phyloP scores from a whole-genome alignment of 306 rosid genomes.

The Boehmeria nivea region DNA sequence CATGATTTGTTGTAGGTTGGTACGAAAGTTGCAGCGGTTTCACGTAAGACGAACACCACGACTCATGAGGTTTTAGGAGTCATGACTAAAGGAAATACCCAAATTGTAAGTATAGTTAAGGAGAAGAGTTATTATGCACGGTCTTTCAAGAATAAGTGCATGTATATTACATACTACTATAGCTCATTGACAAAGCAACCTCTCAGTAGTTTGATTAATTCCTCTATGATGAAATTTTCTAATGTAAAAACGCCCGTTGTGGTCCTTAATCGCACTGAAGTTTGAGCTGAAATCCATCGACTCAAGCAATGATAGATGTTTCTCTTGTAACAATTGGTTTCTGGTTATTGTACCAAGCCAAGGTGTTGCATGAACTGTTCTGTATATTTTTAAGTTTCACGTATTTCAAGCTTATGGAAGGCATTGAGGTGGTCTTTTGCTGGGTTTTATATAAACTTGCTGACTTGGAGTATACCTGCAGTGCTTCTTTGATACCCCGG shows the following conservation, averaged over 20 bases:
- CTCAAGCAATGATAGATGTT: too few species aligned
- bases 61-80: conserved; percentile 91
- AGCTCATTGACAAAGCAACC: too few species aligned
- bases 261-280: too few species aligned
- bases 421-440: too few species aligned
- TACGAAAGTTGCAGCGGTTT: conserved; percentile 95
- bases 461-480: conserved; percentile 19
- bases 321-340: too few species aligned
- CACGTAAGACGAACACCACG: conserved; percentile 94
- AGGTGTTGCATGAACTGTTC: neutral
- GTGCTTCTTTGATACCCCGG: conserved; percentile 98
- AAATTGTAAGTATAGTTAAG: conserved; percentile 56
- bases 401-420: neutral
- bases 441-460: neutral
- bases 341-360: neutral
- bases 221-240: too few species aligned
- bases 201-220: neutral
- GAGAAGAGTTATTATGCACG: too few species aligned
- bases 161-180: too few species aligned
- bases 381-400: neutral
- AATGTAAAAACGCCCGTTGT: too few species aligned
- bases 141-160: too few species aligned
- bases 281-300: too few species aligned
- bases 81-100: conserved; percentile 80
- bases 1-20: conserved; percentile 55